Base-by-base conservation (phyloP, 345 rosid genomes). In the Erucastrum elatum region DNA sequence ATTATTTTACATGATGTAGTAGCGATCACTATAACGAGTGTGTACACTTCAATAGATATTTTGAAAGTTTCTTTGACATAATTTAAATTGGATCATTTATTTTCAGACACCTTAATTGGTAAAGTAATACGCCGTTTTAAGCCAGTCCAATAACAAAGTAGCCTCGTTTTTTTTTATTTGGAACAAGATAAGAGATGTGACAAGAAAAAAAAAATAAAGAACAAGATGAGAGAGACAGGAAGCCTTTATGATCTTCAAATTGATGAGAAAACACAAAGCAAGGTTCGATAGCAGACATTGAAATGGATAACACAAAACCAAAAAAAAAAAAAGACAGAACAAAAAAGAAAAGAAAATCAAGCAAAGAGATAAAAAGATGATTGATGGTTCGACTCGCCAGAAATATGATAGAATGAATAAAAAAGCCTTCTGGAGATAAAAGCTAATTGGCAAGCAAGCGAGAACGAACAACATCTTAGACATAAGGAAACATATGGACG, bases 201-300 rank as follows among this genome's bases (percentile, higher is more conserved):
- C 21, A 21, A 21, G 21, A 21, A 21, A 21, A 21, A 21, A 21
- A 21, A 21, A 21, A 21, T 21, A 21, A 21, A 21, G 21, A 9
- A 70, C 53, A 33, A 72, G 77, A 66, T 25, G 33, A 68, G 70
- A 74, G 71, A 74, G 71, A 68, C 59, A 17, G 21, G 4, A 12
- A 41, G 63, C 31, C 70, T 68, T 79, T 17, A 74, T 73, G 78
- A 74, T 74, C 75, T 74, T 79, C 78, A 74, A 79, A 79, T 62
- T 51, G 82, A 79, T 68, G 58, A 74, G 71, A 74, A 68, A 74
- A 74, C 63, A 74, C 75, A 79, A 74, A 62, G 82, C 75, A 39
- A 16, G 49, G 46, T 80, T 74, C 21, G 21, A 37, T 53, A 34
- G 49, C 60, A 68, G 64, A 79, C 78, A 60, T 59, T 66, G 68